These are phyloP conservation scores for Phialemonium atrogriseum DNA, from an alignment of 2,329 filamentous ascomycete genomes.

Conservation along the genomic window DNA sequence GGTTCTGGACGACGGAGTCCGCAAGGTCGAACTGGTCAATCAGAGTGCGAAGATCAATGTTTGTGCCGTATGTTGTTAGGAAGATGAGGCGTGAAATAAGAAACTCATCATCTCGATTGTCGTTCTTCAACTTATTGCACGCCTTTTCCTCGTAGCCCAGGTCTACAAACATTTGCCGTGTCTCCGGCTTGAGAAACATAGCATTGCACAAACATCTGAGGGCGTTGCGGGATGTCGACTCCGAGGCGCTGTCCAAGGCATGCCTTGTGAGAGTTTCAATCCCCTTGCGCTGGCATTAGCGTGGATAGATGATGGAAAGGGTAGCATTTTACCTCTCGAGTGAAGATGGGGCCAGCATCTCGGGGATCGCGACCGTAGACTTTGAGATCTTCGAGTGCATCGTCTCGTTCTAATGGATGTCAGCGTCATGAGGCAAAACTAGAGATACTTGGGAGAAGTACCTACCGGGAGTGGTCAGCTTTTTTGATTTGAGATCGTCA, in stretches of 20 bases:
- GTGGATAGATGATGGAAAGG: slow-evolving; percentile 1
- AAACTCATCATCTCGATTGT: slow-evolving; percentile 79
- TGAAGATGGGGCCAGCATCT: slow-evolving; percentile 76
- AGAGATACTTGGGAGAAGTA: slow-evolving; percentile 5
- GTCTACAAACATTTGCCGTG: slow-evolving; percentile 66
- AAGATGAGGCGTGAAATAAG: slow-evolving; percentile 72
- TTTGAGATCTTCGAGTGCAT: slow-evolving; percentile 62
- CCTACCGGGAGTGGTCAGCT: slow-evolving; percentile 53
- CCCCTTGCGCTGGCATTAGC: slow-evolving; percentile 42
- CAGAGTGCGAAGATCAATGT: slow-evolving; percentile 56
- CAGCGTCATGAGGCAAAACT: slow-evolving; percentile 7
- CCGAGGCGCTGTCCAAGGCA: slow-evolving; percentile 60
- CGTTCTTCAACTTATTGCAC: slow-evolving; percentile 63
- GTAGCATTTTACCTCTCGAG: slow-evolving; percentile 52
- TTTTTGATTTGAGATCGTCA: slow-evolving; percentile 51
- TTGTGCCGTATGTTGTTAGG: slow-evolving; percentile 68
- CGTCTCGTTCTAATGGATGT: slow-evolving; percentile 47
- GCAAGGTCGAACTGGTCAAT: slow-evolving; percentile 59
- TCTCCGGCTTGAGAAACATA: slow-evolving; percentile 59
- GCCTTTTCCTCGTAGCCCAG: slow-evolving; percentile 59
- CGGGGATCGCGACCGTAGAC: slow-evolving; percentile 64
- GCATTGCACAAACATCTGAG: slow-evolving; percentile 81
- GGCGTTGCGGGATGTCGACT: slow-evolving; percentile 62
- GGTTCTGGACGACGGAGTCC: slow-evolving; percentile 59
- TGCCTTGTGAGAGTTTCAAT: slow-evolving; percentile 64